A percentile compares a stretch with the other conserved stretches of the same genome.
Conservation (phyloP, 176 grass and related monocot species). For the Lolium rigidum region DNA sequence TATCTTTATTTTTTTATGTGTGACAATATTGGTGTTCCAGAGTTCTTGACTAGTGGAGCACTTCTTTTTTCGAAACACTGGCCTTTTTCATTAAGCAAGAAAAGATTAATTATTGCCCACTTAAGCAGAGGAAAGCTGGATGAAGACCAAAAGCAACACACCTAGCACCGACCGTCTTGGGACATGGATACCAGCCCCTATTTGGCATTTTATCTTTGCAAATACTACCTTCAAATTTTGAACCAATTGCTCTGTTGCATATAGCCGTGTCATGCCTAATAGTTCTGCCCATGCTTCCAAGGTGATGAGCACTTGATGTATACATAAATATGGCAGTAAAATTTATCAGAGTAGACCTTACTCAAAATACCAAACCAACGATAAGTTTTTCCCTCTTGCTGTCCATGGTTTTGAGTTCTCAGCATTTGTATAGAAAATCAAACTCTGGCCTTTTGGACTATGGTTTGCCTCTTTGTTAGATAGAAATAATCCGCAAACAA, state of each 20-base stretch:
- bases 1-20: background rate
- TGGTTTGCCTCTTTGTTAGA: background rate
- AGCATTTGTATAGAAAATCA: slow-evolving; percentile 7
- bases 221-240: background rate
- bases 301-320: background rate
- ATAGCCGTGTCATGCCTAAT: slow-evolving; percentile 4
- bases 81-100: background rate
- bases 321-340: slow-evolving; percentile 12
- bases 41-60: slow-evolving; percentile 11
- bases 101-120: background rate
- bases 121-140: background rate
- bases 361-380: background rate
- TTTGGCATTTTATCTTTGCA: background rate
- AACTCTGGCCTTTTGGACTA: background rate
- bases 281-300: slow-evolving; percentile 25
- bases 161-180: background rate
- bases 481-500: slow-evolving; percentile 13
- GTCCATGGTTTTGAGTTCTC: background rate
- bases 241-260: background rate
- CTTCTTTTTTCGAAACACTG: background rate
- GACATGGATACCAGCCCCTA: background rate
- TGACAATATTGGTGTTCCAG: background rate
- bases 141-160: background rate
- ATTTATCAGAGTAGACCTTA: background rate
- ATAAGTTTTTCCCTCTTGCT: background rate